These are phyloP conservation scores for Nemania sp. DNA, from an alignment of 2,329 filamentous ascomycete genomes.

Conservation along the genomic window DNA sequence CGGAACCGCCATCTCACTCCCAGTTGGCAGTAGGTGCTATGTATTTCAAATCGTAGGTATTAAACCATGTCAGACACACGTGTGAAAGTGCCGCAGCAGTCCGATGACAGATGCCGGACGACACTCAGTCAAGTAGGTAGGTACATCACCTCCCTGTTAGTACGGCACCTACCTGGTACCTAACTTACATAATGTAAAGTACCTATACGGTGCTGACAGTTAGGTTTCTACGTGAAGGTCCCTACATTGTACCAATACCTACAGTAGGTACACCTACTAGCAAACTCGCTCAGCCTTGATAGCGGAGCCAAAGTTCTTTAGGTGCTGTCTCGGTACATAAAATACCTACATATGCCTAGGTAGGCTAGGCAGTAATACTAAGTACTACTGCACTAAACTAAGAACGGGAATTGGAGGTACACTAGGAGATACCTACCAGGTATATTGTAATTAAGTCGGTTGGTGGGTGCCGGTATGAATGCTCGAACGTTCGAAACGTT, in stretches of 20 bases:
- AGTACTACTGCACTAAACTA: not conserved
- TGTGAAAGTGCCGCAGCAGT: constrained; percentile 15
- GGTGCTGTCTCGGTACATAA: not conserved
- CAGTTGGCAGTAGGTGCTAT: too few species aligned
- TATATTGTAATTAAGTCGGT: too few species aligned
- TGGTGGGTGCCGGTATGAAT: too few species aligned
- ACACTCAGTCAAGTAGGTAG: not conserved
- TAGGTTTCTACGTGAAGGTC: too few species aligned
- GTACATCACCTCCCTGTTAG: too few species aligned
- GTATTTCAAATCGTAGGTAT: constrained; percentile 20
- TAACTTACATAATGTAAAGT: not conserved
- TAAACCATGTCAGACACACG: constrained; percentile 3
- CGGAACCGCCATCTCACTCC: not conserved
- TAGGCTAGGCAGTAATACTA: not conserved
- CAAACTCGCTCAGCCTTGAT: constrained; percentile 26
- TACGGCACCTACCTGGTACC: not conserved
- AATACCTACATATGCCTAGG: not conserved
- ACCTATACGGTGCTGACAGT: too few species aligned
- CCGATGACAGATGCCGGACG: constrained; percentile 15
- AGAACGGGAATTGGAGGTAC: too few species aligned
- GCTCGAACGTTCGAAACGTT: too few species aligned
- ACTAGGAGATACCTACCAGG: too few species aligned
- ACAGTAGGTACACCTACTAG: too few species aligned
- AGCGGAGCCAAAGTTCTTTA: constrained; percentile 13
- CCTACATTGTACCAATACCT: too few species aligned